A percentile compares a stretch with the other conserved stretches of the same genome.
Conservation (phyloP, 2,329 filamentous ascomycete genomes). For the Orbilia blumenaviensis region DNA sequence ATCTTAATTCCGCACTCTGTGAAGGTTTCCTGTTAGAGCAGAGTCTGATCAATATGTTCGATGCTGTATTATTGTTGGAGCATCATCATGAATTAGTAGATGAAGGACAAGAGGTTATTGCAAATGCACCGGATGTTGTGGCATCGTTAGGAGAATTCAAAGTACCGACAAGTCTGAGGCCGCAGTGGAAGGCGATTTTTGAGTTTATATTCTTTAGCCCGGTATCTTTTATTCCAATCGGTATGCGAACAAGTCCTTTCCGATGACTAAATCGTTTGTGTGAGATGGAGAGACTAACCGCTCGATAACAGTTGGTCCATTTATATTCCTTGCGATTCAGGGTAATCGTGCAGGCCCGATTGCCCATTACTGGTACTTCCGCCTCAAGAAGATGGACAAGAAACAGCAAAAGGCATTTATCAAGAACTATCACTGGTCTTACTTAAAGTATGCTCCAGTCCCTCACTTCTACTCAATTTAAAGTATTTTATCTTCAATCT, state of each 20-base stretch:
- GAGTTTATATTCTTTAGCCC: slow-evolving; percentile 62
- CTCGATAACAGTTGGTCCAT: slow-evolving; percentile 46
- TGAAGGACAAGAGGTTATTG: slow-evolving; percentile 45
- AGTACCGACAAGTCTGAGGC: slow-evolving; percentile 56
- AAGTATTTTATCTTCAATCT: not conserved
- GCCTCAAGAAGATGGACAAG: slow-evolving; percentile 77
- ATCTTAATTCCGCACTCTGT: slow-evolving; percentile 67
- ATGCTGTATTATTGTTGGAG: slow-evolving; percentile 51
- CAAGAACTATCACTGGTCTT: slow-evolving; percentile 76
- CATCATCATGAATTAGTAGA: slow-evolving; percentile 26
- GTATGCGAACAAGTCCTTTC: slow-evolving; percentile 14
- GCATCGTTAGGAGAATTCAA: slow-evolving; percentile 54
- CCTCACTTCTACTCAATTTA: not conserved
- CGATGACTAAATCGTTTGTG: not conserved
- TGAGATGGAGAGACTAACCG: not conserved
- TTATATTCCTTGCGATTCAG: slow-evolving; percentile 50
- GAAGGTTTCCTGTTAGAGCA: slow-evolving; percentile 70
- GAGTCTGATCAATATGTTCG: slow-evolving; percentile 73
- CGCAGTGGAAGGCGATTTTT: slow-evolving; percentile 55
- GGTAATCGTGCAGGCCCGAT: slow-evolving; percentile 52
- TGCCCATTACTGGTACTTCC: slow-evolving; percentile 65
- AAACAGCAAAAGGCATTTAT: slow-evolving; percentile 78
- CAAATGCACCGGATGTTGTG: slow-evolving; percentile 39
- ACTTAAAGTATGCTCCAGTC: slow-evolving; percentile 76
- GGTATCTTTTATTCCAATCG: slow-evolving; percentile 44